Conservation (phyloP, 257 asterid species). For the Nicotiana benthamiana region DNA sequence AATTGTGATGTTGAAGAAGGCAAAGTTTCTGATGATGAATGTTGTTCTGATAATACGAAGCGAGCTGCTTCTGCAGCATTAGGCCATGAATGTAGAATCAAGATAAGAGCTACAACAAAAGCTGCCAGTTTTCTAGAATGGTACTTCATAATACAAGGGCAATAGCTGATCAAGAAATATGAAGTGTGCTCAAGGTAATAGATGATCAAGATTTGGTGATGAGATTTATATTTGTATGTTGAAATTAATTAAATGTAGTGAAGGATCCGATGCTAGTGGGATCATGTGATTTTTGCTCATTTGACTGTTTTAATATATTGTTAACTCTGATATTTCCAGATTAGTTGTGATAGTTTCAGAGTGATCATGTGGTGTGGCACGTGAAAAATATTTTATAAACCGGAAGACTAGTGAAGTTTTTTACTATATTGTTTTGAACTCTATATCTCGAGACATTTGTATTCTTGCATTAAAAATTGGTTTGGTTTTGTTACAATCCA, state of each 20-base stretch:
- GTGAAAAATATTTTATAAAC: constrained; percentile 9
- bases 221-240: constrained; percentile 5
- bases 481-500: not conserved
- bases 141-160: constrained; percentile 2
- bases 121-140: not conserved
- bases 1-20: constrained; percentile 2
- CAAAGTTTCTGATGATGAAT: not conserved
- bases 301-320: constrained; percentile 10
- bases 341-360: constrained; percentile 12
- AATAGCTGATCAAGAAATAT: not conserved
- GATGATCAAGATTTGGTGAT: not conserved
- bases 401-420: not conserved
- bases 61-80: constrained; percentile 7
- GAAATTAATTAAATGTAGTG: not conserved
- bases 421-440: not conserved
- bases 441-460: not conserved
- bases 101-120: not conserved
- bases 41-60: not conserved
- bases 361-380: constrained; percentile 20
- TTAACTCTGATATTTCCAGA: not conserved
- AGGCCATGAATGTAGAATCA: constrained; percentile 1
- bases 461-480: not conserved
- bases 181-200: not conserved
- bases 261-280: constrained; percentile 15
- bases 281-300: constrained; percentile 28